Conservation (phyloP, 179 eudicot genomes). For the Silene coronaria region DNA sequence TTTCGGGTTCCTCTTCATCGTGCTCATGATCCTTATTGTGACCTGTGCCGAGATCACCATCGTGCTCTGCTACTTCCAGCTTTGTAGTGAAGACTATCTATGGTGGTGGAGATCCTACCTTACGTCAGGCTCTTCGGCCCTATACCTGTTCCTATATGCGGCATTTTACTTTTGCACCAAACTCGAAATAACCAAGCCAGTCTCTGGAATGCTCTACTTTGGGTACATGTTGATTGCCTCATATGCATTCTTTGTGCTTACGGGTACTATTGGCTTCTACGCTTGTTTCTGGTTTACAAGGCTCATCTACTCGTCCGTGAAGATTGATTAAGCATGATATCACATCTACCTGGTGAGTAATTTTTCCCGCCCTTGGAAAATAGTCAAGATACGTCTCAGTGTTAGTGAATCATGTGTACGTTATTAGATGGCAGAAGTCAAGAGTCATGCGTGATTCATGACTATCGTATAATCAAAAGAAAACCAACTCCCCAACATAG, state of each 20-base stretch:
- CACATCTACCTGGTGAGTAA: constrained; percentile 15
- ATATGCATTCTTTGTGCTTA: constrained; percentile 45
- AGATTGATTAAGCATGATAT: constrained; percentile 34
- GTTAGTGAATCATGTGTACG: constrained; percentile 22
- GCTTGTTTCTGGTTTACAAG: constrained; percentile 49
- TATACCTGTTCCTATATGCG: constrained; percentile 46
- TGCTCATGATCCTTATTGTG: constrained; percentile 41
- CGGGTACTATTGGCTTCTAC: constrained; percentile 48
- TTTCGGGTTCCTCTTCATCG: constrained; percentile 45
- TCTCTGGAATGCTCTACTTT: constrained; percentile 45
- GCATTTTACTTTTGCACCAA: constrained; percentile 51
- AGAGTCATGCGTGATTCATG: constrained; percentile 12
- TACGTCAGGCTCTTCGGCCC: constrained; percentile 49
- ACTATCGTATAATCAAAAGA: constrained; percentile 11
- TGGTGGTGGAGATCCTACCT: constrained; percentile 59
- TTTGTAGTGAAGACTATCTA: constrained; percentile 47
- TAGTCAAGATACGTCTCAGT: constrained; percentile 12
- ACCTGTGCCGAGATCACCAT: constrained; percentile 50
- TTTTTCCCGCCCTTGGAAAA: constrained; percentile 15
- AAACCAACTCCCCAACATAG: constrained; percentile 19
- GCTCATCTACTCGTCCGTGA: constrained; percentile 49
- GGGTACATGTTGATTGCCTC: constrained; percentile 51
- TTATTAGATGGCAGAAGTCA: constrained; percentile 13
- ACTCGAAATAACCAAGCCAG: constrained; percentile 46
- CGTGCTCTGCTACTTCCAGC: constrained; percentile 51